phyloP scores from a whole-genome alignment of 352 stramenopile species.

The Globisporangium cystogenes region DNA sequence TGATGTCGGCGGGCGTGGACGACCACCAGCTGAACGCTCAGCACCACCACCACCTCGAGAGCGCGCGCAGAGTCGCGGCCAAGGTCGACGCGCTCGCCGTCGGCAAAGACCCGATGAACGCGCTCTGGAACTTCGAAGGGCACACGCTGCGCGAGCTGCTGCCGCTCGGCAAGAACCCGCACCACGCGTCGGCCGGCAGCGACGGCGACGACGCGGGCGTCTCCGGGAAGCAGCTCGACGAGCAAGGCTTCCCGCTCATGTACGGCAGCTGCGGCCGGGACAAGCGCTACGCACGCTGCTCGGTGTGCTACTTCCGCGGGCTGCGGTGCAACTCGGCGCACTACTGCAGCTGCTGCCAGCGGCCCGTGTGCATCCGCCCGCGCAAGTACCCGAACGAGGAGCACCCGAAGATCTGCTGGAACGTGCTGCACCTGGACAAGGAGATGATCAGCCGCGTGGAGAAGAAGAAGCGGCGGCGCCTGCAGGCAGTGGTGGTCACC shows the following conservation, averaged over 20 bases:
- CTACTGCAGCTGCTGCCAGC: conserved; percentile 67
- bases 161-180: conserved; percentile 31
- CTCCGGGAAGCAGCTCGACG: conserved; percentile 22
- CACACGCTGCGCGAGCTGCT: conserved; percentile 45
- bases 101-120: conserved; percentile 47
- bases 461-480: conserved; percentile 58
- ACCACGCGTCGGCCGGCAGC: conserved; percentile 12
- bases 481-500: conserved; percentile 14
- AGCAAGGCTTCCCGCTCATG: conserved; percentile 41
- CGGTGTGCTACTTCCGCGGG: conserved; percentile 69
- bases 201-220: conserved; percentile 10
- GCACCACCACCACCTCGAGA: background rate
- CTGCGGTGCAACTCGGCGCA: conserved; percentile 60
- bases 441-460: conserved; percentile 70
- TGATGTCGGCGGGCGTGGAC: background rate
- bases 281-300: conserved; percentile 66
- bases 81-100: conserved; percentile 12
- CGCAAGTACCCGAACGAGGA: conserved; percentile 61
- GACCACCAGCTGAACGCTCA: background rate
- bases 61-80: background rate
- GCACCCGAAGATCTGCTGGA: conserved; percentile 76
- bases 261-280: conserved; percentile 63
- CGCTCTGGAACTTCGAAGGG: conserved; percentile 60
- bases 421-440: conserved; percentile 72
- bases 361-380: conserved; percentile 64